Percentiles rank a stretch among this genome's conserved stretches.
Evolutionary conservation across 345 rosid species (phyloP).

Genomic region (Lagerstroemia speciosa): DNA sequence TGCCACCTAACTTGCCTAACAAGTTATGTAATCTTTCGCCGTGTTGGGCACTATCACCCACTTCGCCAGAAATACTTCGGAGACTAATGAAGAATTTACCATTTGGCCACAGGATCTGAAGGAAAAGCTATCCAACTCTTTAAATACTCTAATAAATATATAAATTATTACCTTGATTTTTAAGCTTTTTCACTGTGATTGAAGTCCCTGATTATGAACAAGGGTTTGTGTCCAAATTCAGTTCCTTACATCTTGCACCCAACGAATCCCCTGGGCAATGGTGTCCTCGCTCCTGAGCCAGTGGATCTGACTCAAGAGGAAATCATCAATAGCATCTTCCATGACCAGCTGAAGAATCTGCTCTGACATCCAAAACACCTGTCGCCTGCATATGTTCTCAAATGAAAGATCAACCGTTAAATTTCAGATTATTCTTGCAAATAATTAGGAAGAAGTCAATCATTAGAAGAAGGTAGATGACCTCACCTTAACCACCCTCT

Average conservation of each 20-base stretch:
- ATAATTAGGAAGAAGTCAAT: conserved; percentile 3
- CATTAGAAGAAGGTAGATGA: conserved; percentile 6
- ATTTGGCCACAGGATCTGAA: conserved; percentile 88
- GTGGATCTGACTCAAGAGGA: conserved; percentile 72
- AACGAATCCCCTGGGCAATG: conserved; percentile 66
- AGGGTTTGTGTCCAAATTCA: not conserved
- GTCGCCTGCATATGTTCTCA: conserved; percentile 47
- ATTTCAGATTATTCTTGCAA: not conserved
- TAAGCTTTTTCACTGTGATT: not conserved
- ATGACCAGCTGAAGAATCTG: conserved; percentile 85
- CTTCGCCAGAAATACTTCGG: conserved; percentile 21
- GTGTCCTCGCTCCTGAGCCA: conserved; percentile 85
- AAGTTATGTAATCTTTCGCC: conserved; percentile 29
- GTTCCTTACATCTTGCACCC: conserved; percentile 86
- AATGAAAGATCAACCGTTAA: not conserved
- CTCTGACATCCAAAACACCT: conserved; percentile 96
- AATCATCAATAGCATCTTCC: conserved; percentile 99
- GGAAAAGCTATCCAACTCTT: not conserved
- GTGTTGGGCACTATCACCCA: conserved; percentile 22
- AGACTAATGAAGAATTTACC: conserved; percentile 69
- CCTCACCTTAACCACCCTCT: conserved; percentile 96
- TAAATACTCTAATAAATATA: not conserved
- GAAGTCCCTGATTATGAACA: not conserved
- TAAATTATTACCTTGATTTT: not conserved
- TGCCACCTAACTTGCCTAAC: conserved; percentile 42